Evolutionary conservation across 1,284 basidiomycete species (phyloP), one percentile per base, ranked within the genome.

Genomic region (Bondarzewia mesenterica): DNA sequence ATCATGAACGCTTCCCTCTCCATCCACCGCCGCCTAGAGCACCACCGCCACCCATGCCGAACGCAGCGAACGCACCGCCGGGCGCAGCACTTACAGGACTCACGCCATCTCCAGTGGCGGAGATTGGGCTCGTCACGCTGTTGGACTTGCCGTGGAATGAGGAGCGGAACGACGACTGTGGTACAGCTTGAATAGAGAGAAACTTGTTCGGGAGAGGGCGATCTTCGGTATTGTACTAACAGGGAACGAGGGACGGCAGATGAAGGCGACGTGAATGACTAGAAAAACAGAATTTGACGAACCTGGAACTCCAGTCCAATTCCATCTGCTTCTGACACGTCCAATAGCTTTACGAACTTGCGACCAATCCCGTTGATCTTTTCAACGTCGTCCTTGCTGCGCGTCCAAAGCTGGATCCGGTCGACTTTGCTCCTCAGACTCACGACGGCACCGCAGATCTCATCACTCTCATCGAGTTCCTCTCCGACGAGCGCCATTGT

Each of bases 271-370:
- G 21, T 6, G 18, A 39, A 21, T 10, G 7, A 37, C 20, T 15
- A 12, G 51, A 15, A 12, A 18, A 42, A 18, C 2, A n/a, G 25
- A 27, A 18, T 10, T 1, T 2, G 12, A 57, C 60, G 42, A 50
- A 89, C 89, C 73, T 92, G 88, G 71, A 93, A 95, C 63, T 95
- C 92, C 16, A 94, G 74, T 12, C 88, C 87, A 53, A 94, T 85
- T 32, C 78, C 77, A 60, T 88, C 83, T 42, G 80, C 77, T 60
- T 88, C 85, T 6, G 84, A 84, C 27, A 89, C 70, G 58, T 93
- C 92, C 57, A 94, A 72, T 12, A 88, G 62, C 60, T 89, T 89
- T 52, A 92, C 78, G 42, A 94, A 71, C 62, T 82, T 83, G 68
- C 78, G 82, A 20, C 89, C 93, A 49, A 96, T 84, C 20, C 73